These are phyloP conservation scores for Rhodotorula sp. DNA, from an alignment of 1,284 basidiomycete species.

Conservation along the genomic window DNA sequence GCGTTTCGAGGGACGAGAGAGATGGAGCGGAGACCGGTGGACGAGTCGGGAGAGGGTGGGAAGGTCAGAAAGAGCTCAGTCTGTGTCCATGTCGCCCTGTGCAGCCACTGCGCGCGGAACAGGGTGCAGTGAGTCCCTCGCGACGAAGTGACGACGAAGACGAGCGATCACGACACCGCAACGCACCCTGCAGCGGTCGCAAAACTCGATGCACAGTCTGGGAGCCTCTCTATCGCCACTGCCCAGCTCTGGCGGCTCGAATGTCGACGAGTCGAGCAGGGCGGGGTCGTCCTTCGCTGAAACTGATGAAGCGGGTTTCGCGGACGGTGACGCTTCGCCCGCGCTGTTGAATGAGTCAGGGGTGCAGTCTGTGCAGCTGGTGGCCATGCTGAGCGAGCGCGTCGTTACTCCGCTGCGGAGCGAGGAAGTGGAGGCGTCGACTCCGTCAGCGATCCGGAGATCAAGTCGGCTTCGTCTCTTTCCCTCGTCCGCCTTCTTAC, in stretches of 20 bases:
- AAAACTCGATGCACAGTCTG: constrained; percentile 69
- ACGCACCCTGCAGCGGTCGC: constrained; percentile 65
- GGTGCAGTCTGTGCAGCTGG: background rate
- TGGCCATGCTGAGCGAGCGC: background rate
- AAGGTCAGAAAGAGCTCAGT: constrained; percentile 88
- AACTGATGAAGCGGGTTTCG: background rate
- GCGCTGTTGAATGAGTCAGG: background rate
- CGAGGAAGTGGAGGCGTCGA: background rate
- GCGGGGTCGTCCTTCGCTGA: background rate
- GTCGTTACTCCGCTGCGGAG: background rate
- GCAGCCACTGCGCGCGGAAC: constrained; percentile 57
- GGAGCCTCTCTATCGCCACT: constrained; percentile 30
- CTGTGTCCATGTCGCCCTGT: constrained; percentile 80
- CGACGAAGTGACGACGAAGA: background rate
- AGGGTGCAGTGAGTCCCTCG: background rate
- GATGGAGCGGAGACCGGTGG: constrained; percentile 60
- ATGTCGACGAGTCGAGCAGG: constrained; percentile 21
- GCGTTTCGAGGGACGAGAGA: constrained; percentile 70
- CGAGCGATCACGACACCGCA: constrained; percentile 9
- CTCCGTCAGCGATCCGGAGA: background rate
- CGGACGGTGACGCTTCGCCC: background rate
- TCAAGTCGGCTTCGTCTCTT: background rate
- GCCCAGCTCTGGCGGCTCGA: constrained; percentile 22
- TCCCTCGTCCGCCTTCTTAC: background rate
- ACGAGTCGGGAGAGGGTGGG: constrained; percentile 53